A percentile compares a stretch with the other conserved stretches of the same genome.
Evolutionary conservation across 2,329 filamentous ascomycete genomes (phyloP).

Genomic region (Colletotrichum navitas): DNA sequence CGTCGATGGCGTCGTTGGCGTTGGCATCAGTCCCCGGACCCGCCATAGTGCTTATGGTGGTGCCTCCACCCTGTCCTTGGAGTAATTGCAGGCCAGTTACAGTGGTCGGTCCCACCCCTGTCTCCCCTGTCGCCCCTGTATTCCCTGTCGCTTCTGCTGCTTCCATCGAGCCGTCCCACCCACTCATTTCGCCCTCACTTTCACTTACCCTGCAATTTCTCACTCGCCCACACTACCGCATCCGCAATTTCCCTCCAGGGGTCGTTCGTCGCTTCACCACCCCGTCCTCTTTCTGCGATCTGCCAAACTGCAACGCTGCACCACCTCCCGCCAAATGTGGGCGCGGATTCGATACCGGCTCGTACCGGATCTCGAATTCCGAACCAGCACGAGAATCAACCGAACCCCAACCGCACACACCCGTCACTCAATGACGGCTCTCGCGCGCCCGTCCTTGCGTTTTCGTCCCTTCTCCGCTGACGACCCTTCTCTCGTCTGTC

Average conservation of each 20-base stretch:
- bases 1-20: neutral
- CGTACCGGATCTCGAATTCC: too few relatives aligned
- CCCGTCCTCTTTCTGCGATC: neutral
- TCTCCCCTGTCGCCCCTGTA: neutral
- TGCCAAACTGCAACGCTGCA: neutral
- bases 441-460: slow-evolving; percentile 29
- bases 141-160: slow-evolving; percentile 12
- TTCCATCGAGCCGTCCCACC: slow-evolving; percentile 3
- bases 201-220: neutral
- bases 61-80: slow-evolving; percentile 23
- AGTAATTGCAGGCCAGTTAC: slow-evolving; percentile 33
- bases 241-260: slow-evolving; percentile 14
- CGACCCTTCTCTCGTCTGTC: too few relatives aligned
- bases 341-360: neutral
- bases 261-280: neutral
- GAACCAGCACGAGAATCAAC: too few relatives aligned
- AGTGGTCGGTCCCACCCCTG: slow-evolving; percentile 22
- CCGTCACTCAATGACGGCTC: slow-evolving; percentile 26
- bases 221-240: neutral
- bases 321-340: neutral
- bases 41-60: neutral
- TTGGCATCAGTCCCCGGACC: slow-evolving; percentile 16
- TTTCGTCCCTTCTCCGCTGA: too few relatives aligned
- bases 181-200: neutral
- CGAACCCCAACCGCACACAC: neutral